These are phyloP conservation scores for Penicillium psychrofluorescens DNA, from an alignment of 495 filamentous ascomycete genomes.

Conservation along the genomic window DNA sequence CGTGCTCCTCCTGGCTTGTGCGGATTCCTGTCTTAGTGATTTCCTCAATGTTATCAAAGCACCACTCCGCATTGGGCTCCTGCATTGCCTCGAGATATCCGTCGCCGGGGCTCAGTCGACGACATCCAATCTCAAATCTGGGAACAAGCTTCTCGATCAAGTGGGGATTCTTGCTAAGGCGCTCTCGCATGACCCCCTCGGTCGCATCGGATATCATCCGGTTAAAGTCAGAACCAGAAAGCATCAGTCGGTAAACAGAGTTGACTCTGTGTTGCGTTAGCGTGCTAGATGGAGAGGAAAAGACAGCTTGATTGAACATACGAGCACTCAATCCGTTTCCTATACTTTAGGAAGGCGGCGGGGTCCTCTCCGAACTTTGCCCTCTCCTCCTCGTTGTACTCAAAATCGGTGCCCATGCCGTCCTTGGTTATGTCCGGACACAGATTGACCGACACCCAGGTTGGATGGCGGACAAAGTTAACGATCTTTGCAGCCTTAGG, in stretches of 20 bases:
- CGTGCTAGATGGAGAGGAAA: no score
- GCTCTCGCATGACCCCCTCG: constrained; percentile 21
- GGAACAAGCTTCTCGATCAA: constrained; percentile 34
- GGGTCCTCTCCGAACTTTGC: constrained; percentile 5
- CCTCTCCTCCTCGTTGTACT: constrained; percentile 31
- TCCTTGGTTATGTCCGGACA: constrained; percentile 7
- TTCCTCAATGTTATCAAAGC: constrained; percentile 35
- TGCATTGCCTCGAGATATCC: constrained; percentile 32
- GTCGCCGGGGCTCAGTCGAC: constrained; percentile 32
- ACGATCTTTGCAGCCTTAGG: constrained; percentile 18
- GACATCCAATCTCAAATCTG: constrained; percentile 32
- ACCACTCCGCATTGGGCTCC: constrained; percentile 37
- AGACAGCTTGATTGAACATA: neutral
- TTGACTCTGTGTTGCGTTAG: neutral
- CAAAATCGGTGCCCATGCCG: constrained; percentile 19
- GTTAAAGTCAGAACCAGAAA: constrained; percentile 1
- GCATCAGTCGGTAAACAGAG: constrained; percentile 5
- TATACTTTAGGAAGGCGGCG: constrained; percentile 2
- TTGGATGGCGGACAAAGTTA: constrained; percentile 20
- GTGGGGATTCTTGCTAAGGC: constrained; percentile 20
- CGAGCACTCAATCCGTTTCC: constrained; percentile 8
- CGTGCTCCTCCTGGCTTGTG: constrained; percentile 12
- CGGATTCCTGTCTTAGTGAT: constrained; percentile 43
- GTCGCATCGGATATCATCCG: neutral
- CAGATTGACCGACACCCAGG: constrained; percentile 8